phyloP scores from a whole-genome alignment of 1,284 basidiomycete genomes.

The Puccinia triticina region DNA sequence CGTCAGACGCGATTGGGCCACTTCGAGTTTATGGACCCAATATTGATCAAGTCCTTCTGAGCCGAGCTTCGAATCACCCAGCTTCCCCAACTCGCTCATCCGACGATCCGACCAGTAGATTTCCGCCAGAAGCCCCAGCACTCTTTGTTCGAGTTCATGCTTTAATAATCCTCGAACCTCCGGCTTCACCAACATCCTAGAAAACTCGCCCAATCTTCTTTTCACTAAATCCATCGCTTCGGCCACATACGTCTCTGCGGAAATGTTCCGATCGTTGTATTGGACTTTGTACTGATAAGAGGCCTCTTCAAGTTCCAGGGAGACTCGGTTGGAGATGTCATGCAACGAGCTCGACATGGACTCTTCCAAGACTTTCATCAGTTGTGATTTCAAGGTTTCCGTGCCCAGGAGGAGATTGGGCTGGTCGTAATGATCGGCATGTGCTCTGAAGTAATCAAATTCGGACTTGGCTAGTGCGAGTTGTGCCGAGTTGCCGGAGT shows the following conservation, averaged over 20 bases:
- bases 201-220: constrained; percentile 83
- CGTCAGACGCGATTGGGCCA: constrained; percentile 85
- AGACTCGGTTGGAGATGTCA: constrained; percentile 92
- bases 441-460: constrained; percentile 75
- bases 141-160: constrained; percentile 87
- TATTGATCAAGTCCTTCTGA: constrained; percentile 79
- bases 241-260: constrained; percentile 94
- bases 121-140: constrained; percentile 95
- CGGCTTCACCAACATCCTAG: constrained; percentile 82
- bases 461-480: constrained; percentile 66
- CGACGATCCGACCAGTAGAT: constrained; percentile 95
- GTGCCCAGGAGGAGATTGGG: constrained; percentile 83
- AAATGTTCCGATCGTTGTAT: constrained; percentile 94
- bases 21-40: constrained; percentile 95
- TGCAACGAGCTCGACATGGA: constrained; percentile 95
- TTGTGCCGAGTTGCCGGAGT: background rate
- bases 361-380: constrained; percentile 96
- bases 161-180: constrained; percentile 85
- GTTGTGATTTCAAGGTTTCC: constrained; percentile 77
- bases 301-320: constrained; percentile 93
- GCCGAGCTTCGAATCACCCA: constrained; percentile 72
- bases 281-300: constrained; percentile 99
- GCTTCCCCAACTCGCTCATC: constrained; percentile 71
- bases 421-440: constrained; percentile 71
- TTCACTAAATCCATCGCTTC: constrained; percentile 95